phyloP scores from a whole-genome alignment of 345 rosid species.

The Hypericum androsaemum region DNA sequence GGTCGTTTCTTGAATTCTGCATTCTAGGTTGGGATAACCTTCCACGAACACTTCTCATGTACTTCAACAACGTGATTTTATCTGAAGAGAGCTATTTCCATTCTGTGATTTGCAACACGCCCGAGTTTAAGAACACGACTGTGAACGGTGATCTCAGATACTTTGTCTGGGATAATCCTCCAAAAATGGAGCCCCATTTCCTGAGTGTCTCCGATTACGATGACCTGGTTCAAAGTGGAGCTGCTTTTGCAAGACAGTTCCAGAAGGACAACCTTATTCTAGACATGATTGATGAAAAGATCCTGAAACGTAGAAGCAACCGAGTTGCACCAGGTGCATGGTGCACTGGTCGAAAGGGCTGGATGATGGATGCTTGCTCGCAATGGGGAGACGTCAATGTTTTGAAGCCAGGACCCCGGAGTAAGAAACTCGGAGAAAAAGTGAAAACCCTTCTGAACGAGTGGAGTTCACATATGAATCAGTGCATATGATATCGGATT shows the following conservation, averaged over 20 bases:
- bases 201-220: conserved; percentile 53
- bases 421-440: conserved; percentile 56
- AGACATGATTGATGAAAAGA: conserved; percentile 58
- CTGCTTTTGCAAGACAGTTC: conserved; percentile 83
- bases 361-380: conserved; percentile 91
- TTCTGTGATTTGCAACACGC: conserved; percentile 83
- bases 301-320: conserved; percentile 54
- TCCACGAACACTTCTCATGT: conserved; percentile 86
- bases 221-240: conserved; percentile 73
- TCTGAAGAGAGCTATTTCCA: conserved; percentile 92
- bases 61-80: conserved; percentile 72
- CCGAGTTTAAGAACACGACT: conserved; percentile 71
- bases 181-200: conserved; percentile 86
- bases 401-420: conserved; percentile 70
- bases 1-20: conserved; percentile 80
- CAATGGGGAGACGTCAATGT: conserved; percentile 86
- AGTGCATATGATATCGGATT: conserved; percentile 53
- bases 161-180: conserved; percentile 97
- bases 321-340: conserved; percentile 75
- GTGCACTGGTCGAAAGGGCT: conserved; percentile 64
- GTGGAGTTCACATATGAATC: conserved; percentile 52
- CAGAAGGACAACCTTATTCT: conserved; percentile 57
- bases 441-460: conserved; percentile 63
- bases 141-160: conserved; percentile 75
- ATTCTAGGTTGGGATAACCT: conserved; percentile 94